A percentile compares a stretch with the other conserved stretches of the same genome.
phyloP scores from a whole-genome alignment of 1,284 basidiomycete genomes.

The Cutaneotrichosporon dermatis region DNA sequence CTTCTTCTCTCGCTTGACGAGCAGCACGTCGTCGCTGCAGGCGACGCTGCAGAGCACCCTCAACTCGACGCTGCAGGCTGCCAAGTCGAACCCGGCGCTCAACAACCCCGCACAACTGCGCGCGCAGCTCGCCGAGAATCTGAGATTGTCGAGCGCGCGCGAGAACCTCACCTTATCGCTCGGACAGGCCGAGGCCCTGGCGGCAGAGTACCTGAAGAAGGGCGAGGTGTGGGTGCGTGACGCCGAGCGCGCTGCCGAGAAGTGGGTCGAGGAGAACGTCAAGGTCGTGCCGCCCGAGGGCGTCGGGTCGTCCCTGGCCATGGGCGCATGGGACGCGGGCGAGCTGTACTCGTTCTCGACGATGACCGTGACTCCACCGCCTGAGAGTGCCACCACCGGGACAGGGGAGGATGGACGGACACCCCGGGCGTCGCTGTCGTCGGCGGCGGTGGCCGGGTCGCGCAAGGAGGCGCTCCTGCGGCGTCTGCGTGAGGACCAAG shows the following conservation, averaged over 20 bases:
- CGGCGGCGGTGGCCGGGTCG: slow-evolving; percentile 38
- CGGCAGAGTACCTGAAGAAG: slow-evolving; percentile 60
- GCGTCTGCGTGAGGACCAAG: slow-evolving; percentile 68
- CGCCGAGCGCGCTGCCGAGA: slow-evolving; percentile 63
- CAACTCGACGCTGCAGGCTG: slow-evolving; percentile 60
- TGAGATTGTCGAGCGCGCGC: slow-evolving; percentile 51
- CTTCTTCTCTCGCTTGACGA: slow-evolving; percentile 32
- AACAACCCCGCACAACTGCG: slow-evolving; percentile 53
- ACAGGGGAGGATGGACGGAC: slow-evolving; percentile 32
- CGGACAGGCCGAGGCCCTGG: slow-evolving; percentile 75
- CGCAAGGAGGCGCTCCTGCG: slow-evolving; percentile 71
- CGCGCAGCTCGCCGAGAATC: slow-evolving; percentile 61
- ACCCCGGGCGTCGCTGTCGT: slow-evolving; percentile 7
- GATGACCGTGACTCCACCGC: not conserved
- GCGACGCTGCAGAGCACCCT: slow-evolving; percentile 55
- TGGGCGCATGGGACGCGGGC: slow-evolving; percentile 68
- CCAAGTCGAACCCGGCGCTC: slow-evolving; percentile 49
- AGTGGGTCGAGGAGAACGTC: slow-evolving; percentile 64
- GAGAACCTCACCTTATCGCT: slow-evolving; percentile 49
- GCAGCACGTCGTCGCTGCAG: slow-evolving; percentile 38
- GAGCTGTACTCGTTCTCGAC: slow-evolving; percentile 65
- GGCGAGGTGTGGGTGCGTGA: slow-evolving; percentile 63
- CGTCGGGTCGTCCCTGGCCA: slow-evolving; percentile 46
- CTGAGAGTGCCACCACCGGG: not conserved
- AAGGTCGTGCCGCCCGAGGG: slow-evolving; percentile 79